A percentile compares a stretch with the other conserved stretches of the same genome.
Conservation (phyloP, 306 rosid species). For the Vigna angularis region DNA sequence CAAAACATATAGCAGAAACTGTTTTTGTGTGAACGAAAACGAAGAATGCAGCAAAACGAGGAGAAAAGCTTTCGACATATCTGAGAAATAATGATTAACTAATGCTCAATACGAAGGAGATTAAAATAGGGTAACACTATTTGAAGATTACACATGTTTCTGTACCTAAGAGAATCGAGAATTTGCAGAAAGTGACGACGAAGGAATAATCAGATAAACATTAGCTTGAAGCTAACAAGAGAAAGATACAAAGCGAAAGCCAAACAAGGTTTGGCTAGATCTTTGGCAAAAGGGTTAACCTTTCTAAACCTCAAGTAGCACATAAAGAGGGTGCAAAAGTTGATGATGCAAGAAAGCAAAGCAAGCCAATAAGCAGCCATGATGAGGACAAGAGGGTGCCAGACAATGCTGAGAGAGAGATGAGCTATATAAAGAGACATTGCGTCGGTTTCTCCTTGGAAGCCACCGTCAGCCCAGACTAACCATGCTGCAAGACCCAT, state of each 20-base stretch:
- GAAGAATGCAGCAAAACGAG: too few species aligned
- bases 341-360: conserved; percentile 37
- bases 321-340: conserved; percentile 53
- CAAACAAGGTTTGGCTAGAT: conserved; percentile 63
- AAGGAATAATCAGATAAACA: conserved; percentile 40
- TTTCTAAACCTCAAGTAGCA: conserved; percentile 53
- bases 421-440: conserved; percentile 60
- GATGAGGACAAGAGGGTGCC: conserved; percentile 73
- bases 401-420: conserved; percentile 53
- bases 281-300: conserved; percentile 66
- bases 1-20: too few species aligned
- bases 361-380: conserved; percentile 51
- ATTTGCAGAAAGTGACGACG: not conserved
- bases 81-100: not conserved
- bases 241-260: conserved; percentile 54
- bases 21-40: too few species aligned
- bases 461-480: conserved; percentile 85
- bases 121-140: not conserved
- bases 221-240: conserved; percentile 46
- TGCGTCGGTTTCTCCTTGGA: conserved; percentile 51
- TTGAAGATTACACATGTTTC: not conserved
- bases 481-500: conserved; percentile 81
- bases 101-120: not conserved
- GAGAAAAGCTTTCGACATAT: not conserved
- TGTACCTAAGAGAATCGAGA: not conserved